These are phyloP conservation scores for Peronospora tabacina DNA, from an alignment of 352 stramenopile species.

Conservation along the genomic window DNA sequence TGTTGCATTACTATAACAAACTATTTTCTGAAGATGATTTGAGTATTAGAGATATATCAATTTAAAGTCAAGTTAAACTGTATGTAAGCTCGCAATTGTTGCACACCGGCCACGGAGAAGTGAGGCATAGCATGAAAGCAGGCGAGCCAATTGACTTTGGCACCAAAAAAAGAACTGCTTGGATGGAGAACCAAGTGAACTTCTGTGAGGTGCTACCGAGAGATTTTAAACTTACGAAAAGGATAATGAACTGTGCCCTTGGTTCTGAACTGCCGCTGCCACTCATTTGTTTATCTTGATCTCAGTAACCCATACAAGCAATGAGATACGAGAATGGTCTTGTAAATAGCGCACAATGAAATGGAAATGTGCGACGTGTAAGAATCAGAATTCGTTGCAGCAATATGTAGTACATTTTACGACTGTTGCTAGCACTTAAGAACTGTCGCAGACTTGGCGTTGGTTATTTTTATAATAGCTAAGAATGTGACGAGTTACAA, in stretches of 20 bases:
- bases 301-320: conserved; percentile 1
- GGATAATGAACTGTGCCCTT: background rate
- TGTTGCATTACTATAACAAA: conserved; percentile 18
- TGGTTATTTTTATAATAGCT: too few species aligned
- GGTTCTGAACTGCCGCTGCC: background rate
- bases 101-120: conserved; percentile 43
- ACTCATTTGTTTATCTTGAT: conserved; percentile 5
- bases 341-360: conserved; percentile 1
- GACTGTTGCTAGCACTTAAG: too few species aligned
- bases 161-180: conserved; percentile 43
- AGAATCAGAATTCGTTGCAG: too few species aligned
- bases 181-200: conserved; percentile 31
- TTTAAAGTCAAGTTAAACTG: background rate
- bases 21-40: background rate
- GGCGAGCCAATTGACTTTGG: conserved; percentile 37
- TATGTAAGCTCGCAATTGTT: conserved; percentile 58
- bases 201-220: conserved; percentile 42
- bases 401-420: too few species aligned
- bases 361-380: conserved; percentile 7
- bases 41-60: background rate
- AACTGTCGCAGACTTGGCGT: too few species aligned
- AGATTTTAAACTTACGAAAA: background rate
- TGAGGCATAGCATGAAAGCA: conserved; percentile 51
- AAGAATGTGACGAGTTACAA: too few species aligned
- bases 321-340: background rate